Conservation (phyloP, 495 filamentous ascomycete species). For the Aspergillus incahuasiensis region DNA sequence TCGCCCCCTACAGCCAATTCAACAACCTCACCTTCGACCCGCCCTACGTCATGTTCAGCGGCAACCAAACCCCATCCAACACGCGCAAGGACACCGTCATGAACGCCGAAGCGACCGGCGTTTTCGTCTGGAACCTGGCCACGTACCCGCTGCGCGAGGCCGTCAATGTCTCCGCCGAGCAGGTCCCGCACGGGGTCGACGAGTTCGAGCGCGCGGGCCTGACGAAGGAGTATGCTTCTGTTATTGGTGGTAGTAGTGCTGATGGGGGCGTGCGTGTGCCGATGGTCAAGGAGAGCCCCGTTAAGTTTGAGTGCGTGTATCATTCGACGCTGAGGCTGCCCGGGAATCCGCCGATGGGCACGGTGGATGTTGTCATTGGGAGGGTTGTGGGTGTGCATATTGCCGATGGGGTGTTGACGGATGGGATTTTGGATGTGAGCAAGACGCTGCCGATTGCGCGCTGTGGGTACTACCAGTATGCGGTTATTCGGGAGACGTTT, state of each 20-base stretch:
- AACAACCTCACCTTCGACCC: constrained; percentile 59
- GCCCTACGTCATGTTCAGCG: constrained; percentile 52
- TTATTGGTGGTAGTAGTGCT: no score
- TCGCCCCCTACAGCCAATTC: constrained; percentile 56
- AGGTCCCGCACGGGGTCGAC: constrained; percentile 41
- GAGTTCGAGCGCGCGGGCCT: constrained; percentile 48
- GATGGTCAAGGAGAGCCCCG: constrained; percentile 49
- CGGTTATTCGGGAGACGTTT: constrained; percentile 46
- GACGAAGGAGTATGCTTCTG: constrained; percentile 37
- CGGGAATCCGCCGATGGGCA: constrained; percentile 50
- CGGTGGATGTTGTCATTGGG: constrained; percentile 53
- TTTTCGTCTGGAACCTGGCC: constrained; percentile 56
- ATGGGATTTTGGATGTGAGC: constrained; percentile 48
- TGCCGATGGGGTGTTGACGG: constrained; percentile 45
- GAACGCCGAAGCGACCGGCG: constrained; percentile 49
- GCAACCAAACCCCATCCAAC: constrained; percentile 43
- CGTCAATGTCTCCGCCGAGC: constrained; percentile 47
- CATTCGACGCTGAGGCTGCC: constrained; percentile 48
- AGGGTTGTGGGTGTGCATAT: constrained; percentile 53
- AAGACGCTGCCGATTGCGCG: constrained; percentile 56
- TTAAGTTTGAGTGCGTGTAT: constrained; percentile 54
- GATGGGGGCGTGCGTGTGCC: no score
- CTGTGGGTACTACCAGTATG: constrained; percentile 56
- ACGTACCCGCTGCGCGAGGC: constrained; percentile 49
- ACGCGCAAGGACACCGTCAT: constrained; percentile 49